Evolutionary conservation across 768 basidiomycete species (phyloP).

Genomic region (Hirschioporus abietinus): DNA sequence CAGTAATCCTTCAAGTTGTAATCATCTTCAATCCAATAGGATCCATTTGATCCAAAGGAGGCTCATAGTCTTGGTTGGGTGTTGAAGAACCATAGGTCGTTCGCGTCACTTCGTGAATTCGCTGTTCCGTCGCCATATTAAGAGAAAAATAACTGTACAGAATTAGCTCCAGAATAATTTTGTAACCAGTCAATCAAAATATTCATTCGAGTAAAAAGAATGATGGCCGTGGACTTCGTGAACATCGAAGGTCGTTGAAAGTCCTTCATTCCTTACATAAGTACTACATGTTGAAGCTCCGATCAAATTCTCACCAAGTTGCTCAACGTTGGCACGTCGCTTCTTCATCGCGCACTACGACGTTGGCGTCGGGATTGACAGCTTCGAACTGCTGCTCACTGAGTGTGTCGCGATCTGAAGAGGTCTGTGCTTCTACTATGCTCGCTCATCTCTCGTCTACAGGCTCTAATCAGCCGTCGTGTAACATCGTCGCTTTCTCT

Average conservation of each 20-base stretch:
- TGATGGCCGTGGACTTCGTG: too few species aligned
- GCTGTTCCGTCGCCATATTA: not conserved
- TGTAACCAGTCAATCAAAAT: not conserved
- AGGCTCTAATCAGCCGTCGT: constrained; percentile 68
- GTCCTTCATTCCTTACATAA: not conserved
- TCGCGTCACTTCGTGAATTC: constrained; percentile 32
- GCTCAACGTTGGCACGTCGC: not conserved
- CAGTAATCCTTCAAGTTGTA: not conserved
- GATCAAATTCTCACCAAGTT: not conserved
- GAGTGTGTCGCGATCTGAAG: constrained; percentile 54
- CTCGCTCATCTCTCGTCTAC: constrained; percentile 68
- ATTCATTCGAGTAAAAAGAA: not conserved
- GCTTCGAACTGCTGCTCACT: constrained; percentile 4
- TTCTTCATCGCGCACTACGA: constrained; percentile 6
- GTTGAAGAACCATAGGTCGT: constrained; percentile 35
- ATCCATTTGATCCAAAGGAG: constrained; percentile 31
- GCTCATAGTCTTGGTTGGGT: constrained; percentile 35
- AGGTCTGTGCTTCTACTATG: constrained; percentile 92
- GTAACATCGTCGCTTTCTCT: constrained; percentile 42
- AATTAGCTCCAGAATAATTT: not conserved
- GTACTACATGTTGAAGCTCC: not conserved
- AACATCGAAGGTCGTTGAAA: too few species aligned
- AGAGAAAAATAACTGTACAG: not conserved
- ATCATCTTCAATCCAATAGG: constrained; percentile 21
- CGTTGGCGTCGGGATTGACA: not conserved